A percentile compares a stretch with the other conserved stretches of the same genome.
Conservation (phyloP, 129 eudicot genomes). For the Chrysanthemum lavandulifolium region DNA sequence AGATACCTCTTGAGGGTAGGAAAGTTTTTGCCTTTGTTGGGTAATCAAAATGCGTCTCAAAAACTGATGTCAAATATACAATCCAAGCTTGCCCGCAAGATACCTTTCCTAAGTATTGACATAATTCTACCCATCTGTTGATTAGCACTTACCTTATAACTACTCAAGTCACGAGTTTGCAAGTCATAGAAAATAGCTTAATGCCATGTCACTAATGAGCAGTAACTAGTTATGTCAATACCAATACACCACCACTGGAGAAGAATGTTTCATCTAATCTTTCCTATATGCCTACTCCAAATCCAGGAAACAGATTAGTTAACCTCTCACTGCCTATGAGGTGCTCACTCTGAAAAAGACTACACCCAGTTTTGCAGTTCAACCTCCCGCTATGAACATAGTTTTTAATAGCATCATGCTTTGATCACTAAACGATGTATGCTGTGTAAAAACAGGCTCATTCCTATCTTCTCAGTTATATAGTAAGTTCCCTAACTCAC, state of each 20-base stretch:
- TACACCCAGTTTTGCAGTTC: not conserved
- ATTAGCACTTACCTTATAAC: too few relatives aligned
- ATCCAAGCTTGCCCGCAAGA: not conserved
- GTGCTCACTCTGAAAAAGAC: not conserved
- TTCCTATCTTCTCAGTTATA: not conserved
- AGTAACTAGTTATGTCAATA: not conserved
- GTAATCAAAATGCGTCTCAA: not conserved
- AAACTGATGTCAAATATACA: not conserved
- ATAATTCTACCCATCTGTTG: too few relatives aligned
- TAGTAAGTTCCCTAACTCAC: not conserved
- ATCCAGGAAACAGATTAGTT: not conserved
- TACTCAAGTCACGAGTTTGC: too few relatives aligned
- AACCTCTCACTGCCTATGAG: not conserved
- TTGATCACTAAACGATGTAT: not conserved
- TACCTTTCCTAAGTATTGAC: too few relatives aligned
- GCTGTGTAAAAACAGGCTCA: not conserved
- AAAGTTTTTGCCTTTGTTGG: not conserved
- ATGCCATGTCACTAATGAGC: too few relatives aligned
- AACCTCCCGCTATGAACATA: not conserved
- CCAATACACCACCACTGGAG: not conserved
- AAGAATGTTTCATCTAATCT: slow-evolving; percentile 4
- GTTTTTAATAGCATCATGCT: not conserved
- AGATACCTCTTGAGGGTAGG: not conserved
- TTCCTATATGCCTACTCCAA: not conserved
- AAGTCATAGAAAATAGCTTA: too few relatives aligned